Conservation (phyloP, 2,329 filamentous ascomycete species). For the Cladosporium sphaerospermum region DNA sequence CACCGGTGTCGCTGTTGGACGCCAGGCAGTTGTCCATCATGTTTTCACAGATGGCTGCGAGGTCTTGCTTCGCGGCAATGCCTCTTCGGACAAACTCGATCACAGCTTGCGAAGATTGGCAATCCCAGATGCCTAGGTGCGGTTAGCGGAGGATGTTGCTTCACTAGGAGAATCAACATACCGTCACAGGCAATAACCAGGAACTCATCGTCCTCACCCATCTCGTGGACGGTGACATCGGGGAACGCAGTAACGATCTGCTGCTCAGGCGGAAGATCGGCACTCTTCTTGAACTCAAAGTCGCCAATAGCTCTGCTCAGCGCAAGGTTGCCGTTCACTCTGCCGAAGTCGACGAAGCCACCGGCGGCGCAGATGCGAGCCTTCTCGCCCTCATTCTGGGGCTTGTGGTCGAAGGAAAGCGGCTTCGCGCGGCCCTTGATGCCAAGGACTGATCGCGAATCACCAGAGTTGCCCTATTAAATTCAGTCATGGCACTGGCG, state of each 20-base stretch:
- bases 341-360: slow-evolving; percentile 96
- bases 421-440: slow-evolving; percentile 97
- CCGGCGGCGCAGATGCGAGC: slow-evolving; percentile 91
- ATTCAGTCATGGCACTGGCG: not conserved
- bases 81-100: slow-evolving; percentile 94
- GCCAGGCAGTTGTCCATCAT: slow-evolving; percentile 99
- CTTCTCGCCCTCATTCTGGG: slow-evolving; percentile 96
- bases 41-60: slow-evolving; percentile 95
- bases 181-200: slow-evolving; percentile 87
- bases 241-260: slow-evolving; percentile 97
- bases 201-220: slow-evolving; percentile 92
- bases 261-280: slow-evolving; percentile 92
- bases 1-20: slow-evolving; percentile 94
- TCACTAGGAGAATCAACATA: slow-evolving; percentile 40
- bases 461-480: slow-evolving; percentile 83
- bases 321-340: slow-evolving; percentile 96
- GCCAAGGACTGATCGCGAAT: slow-evolving; percentile 89
- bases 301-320: slow-evolving; percentile 96
- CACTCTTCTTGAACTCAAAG: slow-evolving; percentile 99
- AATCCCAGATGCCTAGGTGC: slow-evolving; percentile 90
- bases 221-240: slow-evolving; percentile 85
- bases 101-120: slow-evolving; percentile 95
- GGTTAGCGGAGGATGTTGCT: slow-evolving; percentile 13
- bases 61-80: slow-evolving; percentile 91
- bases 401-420: slow-evolving; percentile 98